Evolutionary conservation across 2,329 filamentous ascomycete species (phyloP), one percentile per base, ranked within the genome.

Genomic region (Achaetomium macrosporum): DNA sequence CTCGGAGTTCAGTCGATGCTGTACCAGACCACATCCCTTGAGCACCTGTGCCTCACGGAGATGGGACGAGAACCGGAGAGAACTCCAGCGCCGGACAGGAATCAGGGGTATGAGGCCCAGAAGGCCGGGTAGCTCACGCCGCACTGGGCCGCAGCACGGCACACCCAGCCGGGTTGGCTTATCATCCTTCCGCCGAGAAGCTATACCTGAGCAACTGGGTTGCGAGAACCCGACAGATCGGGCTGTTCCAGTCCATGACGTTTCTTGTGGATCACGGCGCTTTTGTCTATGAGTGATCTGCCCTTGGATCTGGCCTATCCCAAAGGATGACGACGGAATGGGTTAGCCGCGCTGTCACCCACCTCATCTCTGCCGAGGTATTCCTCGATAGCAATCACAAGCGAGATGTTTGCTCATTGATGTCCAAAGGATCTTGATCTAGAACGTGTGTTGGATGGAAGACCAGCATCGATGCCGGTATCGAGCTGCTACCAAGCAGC

Each of bases 101-200:
- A 35, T 20, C 31, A 50, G 8, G 35, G 12, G 12, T 11, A 13
- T 29, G 17, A 33, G 42, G 30, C 20, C 39, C 43, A n/a, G 39
- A 47, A 11, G 30, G 6, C 20, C 29, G 44, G 44, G 12, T 39
- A 42, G 43, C 25, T 29, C 16, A 33, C 17, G 45, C 45, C 45
- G 51, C 41, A 31, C 51, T 49, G 40, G 17, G 42, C 40, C 45
- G 41, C 45, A 41, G 16, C 15, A 20, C 43, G 41, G 42, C 33
- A 29, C 20, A 51, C 33, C n/a, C 46, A 11, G 10, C 7, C 16
- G 5, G 5, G 15, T 19, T 31, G 9, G 41, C 11, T 16, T 19
- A 8, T 19, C 15, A 45, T 39, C 41, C 13, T 25, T 19, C 42
- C 16, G 7, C 7, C 29, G 15, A 15, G 35, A 10, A 7, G 7